Evolutionary conservation across 345 rosid species (phyloP).

Genomic region (Laguncularia racemosa): DNA sequence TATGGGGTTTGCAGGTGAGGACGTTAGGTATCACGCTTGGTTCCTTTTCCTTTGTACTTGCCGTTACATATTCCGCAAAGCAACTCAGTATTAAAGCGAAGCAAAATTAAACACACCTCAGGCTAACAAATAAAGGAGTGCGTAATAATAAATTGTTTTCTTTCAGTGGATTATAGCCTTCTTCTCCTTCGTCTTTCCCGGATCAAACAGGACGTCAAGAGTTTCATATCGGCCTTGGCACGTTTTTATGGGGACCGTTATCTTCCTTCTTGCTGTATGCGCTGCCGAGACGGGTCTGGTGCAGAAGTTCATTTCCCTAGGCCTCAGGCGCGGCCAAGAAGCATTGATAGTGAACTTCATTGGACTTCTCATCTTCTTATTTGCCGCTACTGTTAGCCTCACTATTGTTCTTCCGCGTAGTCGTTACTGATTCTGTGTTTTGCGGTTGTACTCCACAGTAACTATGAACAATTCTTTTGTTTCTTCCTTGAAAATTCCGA

Average conservation of each 20-base stretch:
- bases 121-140: no score
- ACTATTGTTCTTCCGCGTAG: slow-evolving; percentile 21
- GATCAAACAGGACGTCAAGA: slow-evolving; percentile 21
- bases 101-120: background rate
- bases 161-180: slow-evolving; percentile 37
- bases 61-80: no score
- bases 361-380: slow-evolving; percentile 36
- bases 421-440: background rate
- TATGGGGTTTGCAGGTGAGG: slow-evolving; percentile 38
- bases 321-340: slow-evolving; percentile 17
- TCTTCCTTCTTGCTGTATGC: slow-evolving; percentile 35
- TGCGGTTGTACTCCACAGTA: no score
- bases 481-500: no score
- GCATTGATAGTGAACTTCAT: slow-evolving; percentile 42
- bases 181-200: slow-evolving; percentile 37
- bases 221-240: slow-evolving; percentile 42
- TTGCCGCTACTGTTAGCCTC: slow-evolving; percentile 33
- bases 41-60: no score
- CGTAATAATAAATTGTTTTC: background rate
- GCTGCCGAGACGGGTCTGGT: slow-evolving; percentile 38
- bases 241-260: slow-evolving; percentile 24
- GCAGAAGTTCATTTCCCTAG: slow-evolving; percentile 12
- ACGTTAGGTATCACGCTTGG: no score
- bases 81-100: no score
- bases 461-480: no score